These are phyloP conservation scores for Chamaecyparis obtusa DNA, from an alignment of 75 land plant species.

Conservation along the genomic window DNA sequence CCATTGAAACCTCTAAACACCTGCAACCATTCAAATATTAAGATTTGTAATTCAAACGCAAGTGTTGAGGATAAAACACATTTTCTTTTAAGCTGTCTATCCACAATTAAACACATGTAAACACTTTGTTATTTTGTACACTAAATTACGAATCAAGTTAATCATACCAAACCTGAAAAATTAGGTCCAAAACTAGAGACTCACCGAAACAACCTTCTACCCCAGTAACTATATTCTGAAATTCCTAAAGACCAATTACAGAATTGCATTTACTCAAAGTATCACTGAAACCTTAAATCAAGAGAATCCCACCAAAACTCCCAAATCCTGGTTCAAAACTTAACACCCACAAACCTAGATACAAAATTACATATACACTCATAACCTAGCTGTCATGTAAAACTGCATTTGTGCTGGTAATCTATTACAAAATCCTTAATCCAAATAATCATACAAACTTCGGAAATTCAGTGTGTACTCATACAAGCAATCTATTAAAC, in stretches of 20 bases:
- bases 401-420: not conserved
- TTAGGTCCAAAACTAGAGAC: not conserved
- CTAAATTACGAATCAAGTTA: not conserved
- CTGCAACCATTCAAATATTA: not conserved
- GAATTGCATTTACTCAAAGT: not conserved
- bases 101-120: not conserved
- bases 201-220: not conserved
- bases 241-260: not conserved
- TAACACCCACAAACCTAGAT: not conserved
- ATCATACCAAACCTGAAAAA: not conserved
- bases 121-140: not conserved
- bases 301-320: not conserved
- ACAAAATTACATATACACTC: no score
- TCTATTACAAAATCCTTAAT: not conserved
- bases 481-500: not conserved
- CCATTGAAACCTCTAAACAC: conserved; percentile 22
- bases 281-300: not conserved
- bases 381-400: not conserved
- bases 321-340: not conserved
- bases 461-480: not conserved
- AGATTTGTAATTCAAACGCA: not conserved
- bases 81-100: not conserved
- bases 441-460: not conserved
- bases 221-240: not conserved
- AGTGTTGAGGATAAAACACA: not conserved